Evolutionary conservation across 2,329 filamentous ascomycete species (phyloP), one percentile per base, ranked within the genome.

Genomic region (Penicillium italicum): DNA sequence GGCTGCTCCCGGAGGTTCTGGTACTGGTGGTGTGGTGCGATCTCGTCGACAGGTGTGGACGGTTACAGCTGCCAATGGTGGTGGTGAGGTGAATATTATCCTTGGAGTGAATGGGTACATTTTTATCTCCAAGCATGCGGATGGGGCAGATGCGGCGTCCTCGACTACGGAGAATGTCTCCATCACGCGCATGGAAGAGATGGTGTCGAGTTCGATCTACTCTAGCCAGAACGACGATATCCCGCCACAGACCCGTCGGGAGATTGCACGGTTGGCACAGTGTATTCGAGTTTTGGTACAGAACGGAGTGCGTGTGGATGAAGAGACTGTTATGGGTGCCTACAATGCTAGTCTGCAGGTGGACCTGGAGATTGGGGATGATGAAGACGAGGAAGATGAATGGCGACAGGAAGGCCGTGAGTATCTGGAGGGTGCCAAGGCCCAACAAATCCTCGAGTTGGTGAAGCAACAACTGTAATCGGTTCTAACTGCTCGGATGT

Each of bases 91-190:
- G 28, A 90, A 97, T 69, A 85, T 97, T 8, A 83, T 96, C 50
- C 80, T 99, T 1, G 94, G 94, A 2, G 94, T 99, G 37, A 99
- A 99, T 68, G 94, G 94, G 1, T 97, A 95, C 71, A 91, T 97
- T 56, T 99, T 91, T 89, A 92, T 97, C 68, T 87, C 87, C 74
- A 92, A 90, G 77, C 91, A 96, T 66, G 77, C 88, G 8, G 86
- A 89, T 62, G 82, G 75, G 47, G 67, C 62, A 51, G 70, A 66
- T 14, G 72, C 66, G 3, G 70, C 70, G 18, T 73, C 67, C 2
- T 74, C 81, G 41, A 76, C 78, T n/a, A 72, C 70, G 9, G 77
- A 77, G 52, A 80, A 79, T 69, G 85, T 78, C 10, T 81, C 82
- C 2, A 90, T 97, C 67, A 96, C 91, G 50, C 84, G 89, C 62